Evolutionary conservation across 2,329 filamentous ascomycete genomes (phyloP).

Genomic region (Lachnum nothofagi): DNA sequence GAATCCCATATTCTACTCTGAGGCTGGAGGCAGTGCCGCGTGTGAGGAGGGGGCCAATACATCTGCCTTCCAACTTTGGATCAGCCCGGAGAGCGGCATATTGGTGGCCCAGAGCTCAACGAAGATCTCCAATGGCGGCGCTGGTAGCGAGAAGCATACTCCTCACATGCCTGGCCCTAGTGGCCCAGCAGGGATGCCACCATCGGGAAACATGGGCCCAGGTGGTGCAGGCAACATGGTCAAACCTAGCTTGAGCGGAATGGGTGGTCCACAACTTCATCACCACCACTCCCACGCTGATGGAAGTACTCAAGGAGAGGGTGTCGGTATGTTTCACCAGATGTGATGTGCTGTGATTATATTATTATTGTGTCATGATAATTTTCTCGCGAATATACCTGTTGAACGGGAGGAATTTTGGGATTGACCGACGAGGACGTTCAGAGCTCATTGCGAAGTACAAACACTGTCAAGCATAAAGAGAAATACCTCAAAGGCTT

Average conservation of each 20-base stretch:
- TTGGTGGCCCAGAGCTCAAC: no score
- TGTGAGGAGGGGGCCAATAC: no score
- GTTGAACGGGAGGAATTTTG: slow-evolving; percentile 23
- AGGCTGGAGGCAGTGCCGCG: slow-evolving; percentile 27
- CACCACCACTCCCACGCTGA: slow-evolving; percentile 72
- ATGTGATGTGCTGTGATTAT: slow-evolving; percentile 55
- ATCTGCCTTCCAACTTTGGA: no score
- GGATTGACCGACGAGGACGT: no score
- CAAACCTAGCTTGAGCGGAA: slow-evolving; percentile 60
- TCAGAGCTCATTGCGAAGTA: no score
- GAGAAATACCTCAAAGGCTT: no score
- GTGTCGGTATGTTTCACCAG: slow-evolving; percentile 91
- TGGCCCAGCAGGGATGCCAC: slow-evolving; percentile 60
- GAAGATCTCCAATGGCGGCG: no score
- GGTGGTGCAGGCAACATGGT: slow-evolving; percentile 51
- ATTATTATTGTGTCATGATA: slow-evolving; percentile 33
- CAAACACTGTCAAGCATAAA: no score
- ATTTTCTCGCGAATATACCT: slow-evolving; percentile 29
- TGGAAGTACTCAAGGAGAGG: slow-evolving; percentile 62
- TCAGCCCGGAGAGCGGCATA: no score
- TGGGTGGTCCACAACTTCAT: slow-evolving; percentile 59
- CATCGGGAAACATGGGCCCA: slow-evolving; percentile 57
- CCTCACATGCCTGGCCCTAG: slow-evolving; percentile 60
- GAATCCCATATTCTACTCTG: slow-evolving; percentile 61
- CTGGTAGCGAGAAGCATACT: no score